phyloP scores from a whole-genome alignment of 768 basidiomycete genomes.

The Termitomyces sp. region DNA sequence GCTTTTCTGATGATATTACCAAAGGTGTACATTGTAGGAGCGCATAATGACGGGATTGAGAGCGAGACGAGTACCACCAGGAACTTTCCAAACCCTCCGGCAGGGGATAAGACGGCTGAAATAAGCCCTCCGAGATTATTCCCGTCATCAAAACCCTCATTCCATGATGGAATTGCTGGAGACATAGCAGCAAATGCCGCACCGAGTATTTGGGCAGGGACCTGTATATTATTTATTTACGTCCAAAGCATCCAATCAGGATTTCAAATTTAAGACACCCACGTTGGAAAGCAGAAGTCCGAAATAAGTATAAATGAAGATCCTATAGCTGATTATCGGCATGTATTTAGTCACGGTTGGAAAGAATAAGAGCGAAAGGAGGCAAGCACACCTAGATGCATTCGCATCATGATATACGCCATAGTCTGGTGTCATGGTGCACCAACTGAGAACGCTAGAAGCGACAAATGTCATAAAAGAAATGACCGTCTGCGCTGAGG shows the following conservation, averaged over 20 bases:
- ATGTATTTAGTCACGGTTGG: not conserved
- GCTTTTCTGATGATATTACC: constrained; percentile 26
- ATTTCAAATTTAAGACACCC: constrained; percentile 16
- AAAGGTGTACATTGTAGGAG: constrained; percentile 75
- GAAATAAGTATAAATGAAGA: constrained; percentile 61
- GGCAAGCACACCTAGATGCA: constrained; percentile 22
- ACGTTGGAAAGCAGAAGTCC: constrained; percentile 62
- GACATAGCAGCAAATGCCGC: constrained; percentile 61
- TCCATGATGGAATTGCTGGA: constrained; percentile 50
- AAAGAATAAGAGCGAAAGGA: not conserved
- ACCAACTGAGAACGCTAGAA: constrained; percentile 35
- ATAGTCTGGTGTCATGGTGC: constrained; percentile 38
- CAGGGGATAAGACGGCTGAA: constrained; percentile 53
- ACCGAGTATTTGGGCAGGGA: constrained; percentile 49
- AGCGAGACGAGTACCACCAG: constrained; percentile 70
- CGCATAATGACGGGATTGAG: constrained; percentile 68
- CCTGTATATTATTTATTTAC: constrained; percentile 18
- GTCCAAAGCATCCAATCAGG: constrained; percentile 16
- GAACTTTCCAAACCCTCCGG: constrained; percentile 64
- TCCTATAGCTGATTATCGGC: constrained; percentile 33
- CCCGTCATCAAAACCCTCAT: constrained; percentile 42
- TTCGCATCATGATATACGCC: constrained; percentile 34
- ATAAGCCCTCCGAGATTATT: constrained; percentile 62
- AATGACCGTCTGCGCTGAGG: constrained; percentile 23
- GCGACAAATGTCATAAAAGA: constrained; percentile 34